Evolutionary conservation across 2,329 filamentous ascomycete genomes (phyloP), one percentile per base, ranked within the genome.

Genomic region (Nigrospora oryzae): DNA sequence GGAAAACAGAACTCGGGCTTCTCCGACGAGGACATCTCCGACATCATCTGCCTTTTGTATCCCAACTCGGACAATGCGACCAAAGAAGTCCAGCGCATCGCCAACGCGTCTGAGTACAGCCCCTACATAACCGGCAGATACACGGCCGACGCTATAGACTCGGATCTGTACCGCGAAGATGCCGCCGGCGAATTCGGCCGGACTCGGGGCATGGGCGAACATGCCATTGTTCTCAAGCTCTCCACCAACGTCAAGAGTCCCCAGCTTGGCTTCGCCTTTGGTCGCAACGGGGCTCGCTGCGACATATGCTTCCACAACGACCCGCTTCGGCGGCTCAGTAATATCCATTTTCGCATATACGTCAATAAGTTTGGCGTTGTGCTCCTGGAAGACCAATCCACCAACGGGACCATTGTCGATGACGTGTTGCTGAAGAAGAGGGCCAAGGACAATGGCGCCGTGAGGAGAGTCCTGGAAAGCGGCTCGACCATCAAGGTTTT

Each of bases 331-430:
- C 78, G 86, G 37, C 77, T 98, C 48, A 97, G 91, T 70, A 96
- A 97, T 60, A 75, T 86, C n/a, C 93, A 98, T 62, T 98, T 97
- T 62, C 84, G 89, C 43, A 95, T 98, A 49, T 95, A 85, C 59
- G 74, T 95, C 55, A 98, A 94, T 56, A 72, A 81, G n/a, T 80
- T 87, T 51, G 88, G 86, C 28, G 83, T 86, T 46, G 75, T 96
- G 51, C 95, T 98, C 89, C 70, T 97, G 12, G 84, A 95, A 62
- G 93, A 98, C 59, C 78, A 83, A 60, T 97, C 93, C 0, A 96
- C 89, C n/a, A 98, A 97, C 57, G 93, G 93, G 28, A 97, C 93
- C 4, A 73, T 88, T 48, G 88, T 97, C 46, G 90, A 97, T 63
- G 74, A 79, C 19, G 69, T 72, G 15, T 69, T 88, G 33, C 72